Evolutionary conservation across 108 stramenopile genomes (phyloP).

Genomic region (Cyclotella distinguenda): DNA sequence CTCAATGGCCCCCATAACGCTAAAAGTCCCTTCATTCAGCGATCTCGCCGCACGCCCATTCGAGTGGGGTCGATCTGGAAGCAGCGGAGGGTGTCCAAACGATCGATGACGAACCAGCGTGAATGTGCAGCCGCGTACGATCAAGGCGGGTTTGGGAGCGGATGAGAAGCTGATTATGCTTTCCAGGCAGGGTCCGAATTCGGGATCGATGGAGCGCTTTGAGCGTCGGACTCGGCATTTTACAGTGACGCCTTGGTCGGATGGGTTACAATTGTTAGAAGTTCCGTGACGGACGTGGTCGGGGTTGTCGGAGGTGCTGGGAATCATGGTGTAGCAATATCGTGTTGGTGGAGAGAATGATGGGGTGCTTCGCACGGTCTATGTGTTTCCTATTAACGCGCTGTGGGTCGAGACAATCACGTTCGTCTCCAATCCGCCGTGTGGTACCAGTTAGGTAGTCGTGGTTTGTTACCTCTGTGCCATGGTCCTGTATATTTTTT

Average conservation of each 20-base stretch:
- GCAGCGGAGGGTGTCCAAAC: not conserved
- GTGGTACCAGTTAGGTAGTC: no score
- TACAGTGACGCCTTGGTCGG: constrained; percentile 20
- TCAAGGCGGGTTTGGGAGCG: no score
- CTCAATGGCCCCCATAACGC: not conserved
- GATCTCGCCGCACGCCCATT: no score
- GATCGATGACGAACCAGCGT: constrained; percentile 1
- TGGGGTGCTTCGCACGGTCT: no score
- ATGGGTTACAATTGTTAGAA: not conserved
- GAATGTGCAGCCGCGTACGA: no score
- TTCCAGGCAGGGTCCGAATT: constrained; percentile 27
- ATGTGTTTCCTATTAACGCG: no score
- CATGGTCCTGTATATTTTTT: no score
- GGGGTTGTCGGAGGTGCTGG: not conserved
- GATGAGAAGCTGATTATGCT: constrained; percentile 11
- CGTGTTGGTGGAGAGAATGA: not conserved
- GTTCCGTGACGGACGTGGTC: not conserved
- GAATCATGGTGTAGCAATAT: not conserved
- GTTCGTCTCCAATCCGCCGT: no score
- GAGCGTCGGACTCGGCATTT: constrained; percentile 26
- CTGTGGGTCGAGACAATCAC: not conserved
- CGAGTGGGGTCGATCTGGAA: not conserved
- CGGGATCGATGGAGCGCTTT: constrained; percentile 29
- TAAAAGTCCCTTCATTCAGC: not conserved
- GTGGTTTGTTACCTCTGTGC: no score